Evolutionary conservation across 2,329 filamentous ascomycete genomes (phyloP).

Genomic region (Botrytis sinoallii): DNA sequence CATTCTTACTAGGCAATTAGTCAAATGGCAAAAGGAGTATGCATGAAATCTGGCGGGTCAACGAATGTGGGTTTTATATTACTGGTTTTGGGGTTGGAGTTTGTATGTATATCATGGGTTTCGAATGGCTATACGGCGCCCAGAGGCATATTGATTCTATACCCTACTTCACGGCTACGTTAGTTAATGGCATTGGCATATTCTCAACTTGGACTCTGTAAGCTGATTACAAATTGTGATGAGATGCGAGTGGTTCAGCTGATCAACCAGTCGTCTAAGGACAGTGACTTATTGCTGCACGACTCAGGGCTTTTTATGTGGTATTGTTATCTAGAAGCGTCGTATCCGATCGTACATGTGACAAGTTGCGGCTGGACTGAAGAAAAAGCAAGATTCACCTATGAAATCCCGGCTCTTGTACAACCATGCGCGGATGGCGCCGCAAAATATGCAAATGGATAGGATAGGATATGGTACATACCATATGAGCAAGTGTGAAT

Average conservation of each 20-base stretch:
- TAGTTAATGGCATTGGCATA: conserved; percentile 16
- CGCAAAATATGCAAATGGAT: background rate
- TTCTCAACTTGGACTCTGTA: background rate
- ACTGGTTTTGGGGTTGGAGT: conserved; percentile 6
- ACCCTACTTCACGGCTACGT: conserved; percentile 19
- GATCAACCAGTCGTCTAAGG: background rate
- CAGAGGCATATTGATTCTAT: conserved; percentile 19
- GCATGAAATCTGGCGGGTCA: conserved; percentile 22
- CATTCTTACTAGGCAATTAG: conserved; percentile 41
- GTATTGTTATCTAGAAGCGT: background rate
- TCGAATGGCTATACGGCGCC: conserved; percentile 16
- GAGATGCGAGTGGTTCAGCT: background rate
- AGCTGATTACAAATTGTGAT: background rate
- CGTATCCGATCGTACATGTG: background rate
- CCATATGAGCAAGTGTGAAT: background rate
- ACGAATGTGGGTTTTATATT: background rate
- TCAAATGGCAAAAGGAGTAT: conserved; percentile 40
- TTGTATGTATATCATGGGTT: conserved; percentile 20
- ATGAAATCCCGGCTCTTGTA: background rate
- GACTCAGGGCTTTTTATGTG: background rate
- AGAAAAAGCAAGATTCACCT: background rate
- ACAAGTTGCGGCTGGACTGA: background rate
- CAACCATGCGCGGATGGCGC: background rate
- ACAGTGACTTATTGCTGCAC: background rate
- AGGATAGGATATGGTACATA: background rate